These are phyloP conservation scores for Thermoascus crustaceus DNA, from an alignment of 2,329 filamentous ascomycete species.

Conservation along the genomic window DNA sequence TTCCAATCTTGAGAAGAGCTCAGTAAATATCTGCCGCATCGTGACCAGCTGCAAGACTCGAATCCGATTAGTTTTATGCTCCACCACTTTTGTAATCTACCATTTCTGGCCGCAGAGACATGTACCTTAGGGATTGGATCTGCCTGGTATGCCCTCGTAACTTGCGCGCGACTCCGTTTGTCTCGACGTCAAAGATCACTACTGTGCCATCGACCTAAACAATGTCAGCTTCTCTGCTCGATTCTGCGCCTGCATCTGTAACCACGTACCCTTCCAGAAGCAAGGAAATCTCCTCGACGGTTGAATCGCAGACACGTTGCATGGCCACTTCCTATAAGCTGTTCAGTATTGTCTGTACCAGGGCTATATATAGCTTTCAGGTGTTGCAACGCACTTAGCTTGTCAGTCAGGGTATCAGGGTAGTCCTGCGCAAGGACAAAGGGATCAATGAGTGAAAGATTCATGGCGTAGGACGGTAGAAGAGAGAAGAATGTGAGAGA, in stretches of 20 bases:
- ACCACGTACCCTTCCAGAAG: constrained; percentile 67
- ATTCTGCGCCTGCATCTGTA: constrained; percentile 4
- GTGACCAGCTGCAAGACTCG: constrained; percentile 84
- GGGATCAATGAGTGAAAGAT: constrained; percentile 63
- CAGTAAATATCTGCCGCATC: constrained; percentile 80
- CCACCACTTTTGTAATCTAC: constrained; percentile 4
- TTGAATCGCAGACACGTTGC: constrained; percentile 74
- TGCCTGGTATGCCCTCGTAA: constrained; percentile 86
- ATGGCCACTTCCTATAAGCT: constrained; percentile 48
- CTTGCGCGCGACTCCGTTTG: constrained; percentile 91
- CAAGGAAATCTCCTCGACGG: constrained; percentile 86
- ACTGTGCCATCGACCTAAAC: constrained; percentile 72
- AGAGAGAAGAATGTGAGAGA: not conserved
- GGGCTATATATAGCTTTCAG: constrained; percentile 36
- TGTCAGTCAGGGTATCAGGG: constrained; percentile 80
- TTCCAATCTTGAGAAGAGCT: constrained; percentile 96
- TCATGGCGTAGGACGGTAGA: constrained; percentile 44
- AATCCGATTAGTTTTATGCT: too few species aligned
- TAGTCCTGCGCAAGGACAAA: constrained; percentile 72
- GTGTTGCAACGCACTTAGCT: constrained; percentile 54
- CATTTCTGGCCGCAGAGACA: not conserved
- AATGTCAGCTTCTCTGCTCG: constrained; percentile 12
- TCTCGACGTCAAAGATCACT: constrained; percentile 94
- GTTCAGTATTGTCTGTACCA: constrained; percentile 9
- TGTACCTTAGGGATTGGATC: constrained; percentile 72